Conservation (phyloP, 2,329 filamentous ascomycete genomes). For the Leptographium radiaticola region DNA sequence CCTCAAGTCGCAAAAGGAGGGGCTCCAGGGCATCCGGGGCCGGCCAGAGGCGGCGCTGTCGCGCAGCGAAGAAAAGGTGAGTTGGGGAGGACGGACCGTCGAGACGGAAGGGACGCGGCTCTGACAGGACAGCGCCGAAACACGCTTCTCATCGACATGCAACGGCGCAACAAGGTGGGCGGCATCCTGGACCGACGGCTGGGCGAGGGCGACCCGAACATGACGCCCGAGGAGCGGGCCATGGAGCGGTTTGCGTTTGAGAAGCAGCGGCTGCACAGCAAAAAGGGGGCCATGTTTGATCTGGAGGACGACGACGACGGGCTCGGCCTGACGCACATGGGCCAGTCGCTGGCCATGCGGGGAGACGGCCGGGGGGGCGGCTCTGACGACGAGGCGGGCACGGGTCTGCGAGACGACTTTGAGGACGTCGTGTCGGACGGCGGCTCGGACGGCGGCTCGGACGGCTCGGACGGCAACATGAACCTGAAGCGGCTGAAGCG, state of each 20-base stretch:
- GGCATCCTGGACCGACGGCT: constrained; percentile 88
- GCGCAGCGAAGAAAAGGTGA: constrained; percentile 69
- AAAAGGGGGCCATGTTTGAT: constrained; percentile 73
- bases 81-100: constrained; percentile 13
- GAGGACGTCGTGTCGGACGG: constrained; percentile 57
- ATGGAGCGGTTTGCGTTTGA: constrained; percentile 82
- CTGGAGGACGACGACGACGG: constrained; percentile 65
- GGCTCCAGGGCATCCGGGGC: constrained; percentile 49
- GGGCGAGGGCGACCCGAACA: constrained; percentile 85
- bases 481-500: constrained; percentile 44
- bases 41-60: constrained; percentile 78
- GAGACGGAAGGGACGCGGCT: too few relatives aligned
- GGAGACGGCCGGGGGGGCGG: constrained; percentile 23
- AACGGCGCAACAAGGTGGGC: constrained; percentile 78
- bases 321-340: constrained; percentile 68
- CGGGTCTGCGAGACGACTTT: constrained; percentile 54
- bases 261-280: constrained; percentile 59
- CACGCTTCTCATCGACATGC: constrained; percentile 81
- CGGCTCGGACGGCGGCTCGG: constrained; percentile 33
- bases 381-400: constrained; percentile 28
- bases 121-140: constrained; percentile 47
- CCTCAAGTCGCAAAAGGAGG: constrained; percentile 39
- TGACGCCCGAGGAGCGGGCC: constrained; percentile 88
- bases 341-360: constrained; percentile 57
- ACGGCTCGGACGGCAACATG: constrained; percentile 39